Evolutionary conservation across 371 early-diverging fungal species (phyloP), one percentile per base, ranked within the genome.

Genomic region (Smittium mucronatum): DNA sequence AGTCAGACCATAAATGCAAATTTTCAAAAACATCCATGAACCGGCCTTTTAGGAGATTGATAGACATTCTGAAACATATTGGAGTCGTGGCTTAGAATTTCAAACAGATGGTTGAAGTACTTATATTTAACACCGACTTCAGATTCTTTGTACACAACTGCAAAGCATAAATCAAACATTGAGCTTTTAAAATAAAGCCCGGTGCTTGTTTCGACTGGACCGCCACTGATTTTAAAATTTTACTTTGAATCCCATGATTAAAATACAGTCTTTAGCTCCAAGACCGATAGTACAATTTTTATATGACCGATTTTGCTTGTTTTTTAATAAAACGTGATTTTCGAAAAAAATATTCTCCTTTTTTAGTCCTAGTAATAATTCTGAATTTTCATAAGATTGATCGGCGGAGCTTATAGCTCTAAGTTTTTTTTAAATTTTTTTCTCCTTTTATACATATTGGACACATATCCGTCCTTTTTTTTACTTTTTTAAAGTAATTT

Each of bases 81-180:
- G 8, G 59, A 28, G 26, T 59, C 28, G 59, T 59, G 59, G 59
- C 59, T 59, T 15, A 59, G 59, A n/a, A 59, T 59, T 28, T 59
- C 59, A n/a, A 28, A 59, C 16, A 59, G 15, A 28, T 59, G 26
- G 28, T 59, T 59, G 26, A 59, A 59, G 26, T 59, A 59, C 26
- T 59, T 59, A 26, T 59, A 59, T 28, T 26, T 26, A 2, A n/a
- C 2, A 5, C 28, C 2, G 26, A 5, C 26, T n/a, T n/a, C 59
- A 59, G 59, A 16, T 15, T 59, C 26, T 59, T n/a, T 59, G 26
- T 59, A 59, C 2, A 59, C 26, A 5, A 28, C 59, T 26, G 59
- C 59, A 59, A 59, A 59, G 26, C 59, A 15, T 28, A 59, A 28
- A 28, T 59, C 59, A 5, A 28, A 59, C 26, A 59, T 59, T 28